These are phyloP conservation scores for Talaromyces wortmannii DNA, from an alignment of 495 filamentous ascomycete genomes.

Conservation along the genomic window DNA sequence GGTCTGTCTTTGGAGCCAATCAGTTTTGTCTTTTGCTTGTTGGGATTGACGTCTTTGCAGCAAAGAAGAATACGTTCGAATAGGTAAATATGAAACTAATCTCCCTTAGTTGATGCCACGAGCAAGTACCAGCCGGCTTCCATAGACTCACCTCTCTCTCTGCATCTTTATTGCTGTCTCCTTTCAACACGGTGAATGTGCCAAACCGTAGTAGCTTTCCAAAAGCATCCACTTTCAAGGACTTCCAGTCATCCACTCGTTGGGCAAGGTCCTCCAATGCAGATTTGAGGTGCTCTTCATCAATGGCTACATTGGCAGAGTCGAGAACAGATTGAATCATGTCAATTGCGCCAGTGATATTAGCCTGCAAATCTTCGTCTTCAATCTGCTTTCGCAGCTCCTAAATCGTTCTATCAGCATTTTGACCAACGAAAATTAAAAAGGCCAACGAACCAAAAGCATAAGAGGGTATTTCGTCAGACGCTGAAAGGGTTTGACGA, in stretches of 20 bases:
- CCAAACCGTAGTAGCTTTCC: slow-evolving; percentile 84
- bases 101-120: too few relatives aligned
- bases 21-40: slow-evolving; percentile 72
- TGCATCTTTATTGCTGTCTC: slow-evolving; percentile 65
- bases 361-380: slow-evolving; percentile 57
- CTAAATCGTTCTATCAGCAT: slow-evolving; percentile 33
- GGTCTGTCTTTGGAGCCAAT: slow-evolving; percentile 61
- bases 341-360: slow-evolving; percentile 65
- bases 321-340: slow-evolving; percentile 71
- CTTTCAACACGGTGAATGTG: slow-evolving; percentile 90
- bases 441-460: slow-evolving; percentile 55
- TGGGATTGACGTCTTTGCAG: slow-evolving; percentile 89
- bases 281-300: slow-evolving; percentile 72
- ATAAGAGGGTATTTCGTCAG: slow-evolving; percentile 91
- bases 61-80: slow-evolving; percentile 94
- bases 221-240: slow-evolving; percentile 82
- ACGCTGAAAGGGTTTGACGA: slow-evolving; percentile 94
- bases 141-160: slow-evolving; percentile 64
- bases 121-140: too few relatives aligned
- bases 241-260: slow-evolving; percentile 97
- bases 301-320: slow-evolving; percentile 82
- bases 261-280: slow-evolving; percentile 72
- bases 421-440: not conserved
- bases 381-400: slow-evolving; percentile 79
- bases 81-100: slow-evolving; percentile 92